Evolutionary conservation across 2,329 filamentous ascomycete genomes (phyloP), one percentile per base, ranked within the genome.

Genomic region (Calonectria leucothoes): DNA sequence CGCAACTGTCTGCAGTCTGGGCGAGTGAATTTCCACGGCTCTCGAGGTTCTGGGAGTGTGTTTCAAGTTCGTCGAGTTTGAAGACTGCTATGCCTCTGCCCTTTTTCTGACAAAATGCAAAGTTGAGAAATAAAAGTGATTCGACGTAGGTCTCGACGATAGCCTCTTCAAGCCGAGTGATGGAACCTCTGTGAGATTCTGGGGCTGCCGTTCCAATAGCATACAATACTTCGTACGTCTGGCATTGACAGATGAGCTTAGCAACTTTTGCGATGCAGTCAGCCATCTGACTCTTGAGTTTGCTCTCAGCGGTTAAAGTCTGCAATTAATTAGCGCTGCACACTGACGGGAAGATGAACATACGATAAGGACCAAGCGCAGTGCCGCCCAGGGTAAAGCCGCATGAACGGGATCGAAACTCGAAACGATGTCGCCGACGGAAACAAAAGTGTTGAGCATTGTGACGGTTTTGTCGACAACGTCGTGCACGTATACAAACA

Each of bases 81-180:
- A 69, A 69, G 3, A 33, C 29, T 4, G 42, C 52, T 11, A 37
- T 20, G 10, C 45, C 45, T 4, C 35, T 39, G 10, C 42, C 37
- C 23, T 42, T 17, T 3, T 42, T 17, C 6, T 37, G 25, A 6
- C 39, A 23, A 3, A 67, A 4, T 8, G 42, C 29, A n/a, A 69
- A 69, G 11, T n/a, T 39, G 33, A 69, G 66, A 51, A 69, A 69
- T 17, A 39, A 23, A 4, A 61, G 52, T 10, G 52, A 27, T 23
- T 39, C 20, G 20, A 45, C 31, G 42, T 69, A 69, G 23, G 29
- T 39, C 39, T 48, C 52, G 17, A 83, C 33, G 66, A 80, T 31
- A 48, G 82, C 57, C 25, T 77, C 7, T 80, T 84, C 25, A 71
- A 81, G 35, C 69, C 67, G 8, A 73, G 79, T 14, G 79, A 82